phyloP scores from a whole-genome alignment of 768 basidiomycete species.

The Scleroderma citrinum region DNA sequence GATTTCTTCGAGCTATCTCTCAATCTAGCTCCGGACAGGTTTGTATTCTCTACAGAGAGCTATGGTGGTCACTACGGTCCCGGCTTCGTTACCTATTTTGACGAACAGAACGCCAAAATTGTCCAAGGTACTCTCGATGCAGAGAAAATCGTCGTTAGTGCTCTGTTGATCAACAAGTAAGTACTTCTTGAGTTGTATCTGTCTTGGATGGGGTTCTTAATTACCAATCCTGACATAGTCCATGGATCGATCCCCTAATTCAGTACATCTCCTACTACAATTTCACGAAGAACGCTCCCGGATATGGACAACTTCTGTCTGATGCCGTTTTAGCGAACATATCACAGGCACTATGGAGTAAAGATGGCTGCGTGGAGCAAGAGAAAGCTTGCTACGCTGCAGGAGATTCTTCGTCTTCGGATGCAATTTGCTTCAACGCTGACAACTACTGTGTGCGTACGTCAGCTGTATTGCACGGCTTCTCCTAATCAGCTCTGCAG shows the following conservation, averaged over 20 bases:
- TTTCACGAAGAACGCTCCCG: conserved; percentile 58
- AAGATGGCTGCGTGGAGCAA: conserved; percentile 49
- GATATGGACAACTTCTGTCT: conserved; percentile 57
- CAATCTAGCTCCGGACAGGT: conserved; percentile 32
- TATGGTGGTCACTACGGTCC: conserved; percentile 69
- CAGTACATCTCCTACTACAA: conserved; percentile 56
- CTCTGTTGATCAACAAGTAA: conserved; percentile 62
- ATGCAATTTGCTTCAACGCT: conserved; percentile 44
- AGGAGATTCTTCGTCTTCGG: conserved; percentile 38
- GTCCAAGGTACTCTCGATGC: conserved; percentile 38
- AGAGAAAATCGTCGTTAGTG: conserved; percentile 47
- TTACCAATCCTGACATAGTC: conserved; percentile 29
- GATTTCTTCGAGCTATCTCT: neutral
- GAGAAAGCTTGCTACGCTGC: conserved; percentile 54
- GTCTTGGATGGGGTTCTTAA: neutral
- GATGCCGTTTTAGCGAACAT: conserved; percentile 39
- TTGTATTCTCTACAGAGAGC: conserved; percentile 60
- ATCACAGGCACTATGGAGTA: conserved; percentile 42
- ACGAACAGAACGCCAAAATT: conserved; percentile 55
- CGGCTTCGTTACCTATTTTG: conserved; percentile 41
- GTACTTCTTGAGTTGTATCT: neutral
- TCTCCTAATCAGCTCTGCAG: conserved; percentile 22
- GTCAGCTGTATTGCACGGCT: neutral
- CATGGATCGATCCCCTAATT: conserved; percentile 61
- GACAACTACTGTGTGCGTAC: conserved; percentile 51